Evolutionary conservation across 306 rosid species (phyloP), one percentile per base, ranked within the genome.

Genomic region (Vachellia collinsii): DNA sequence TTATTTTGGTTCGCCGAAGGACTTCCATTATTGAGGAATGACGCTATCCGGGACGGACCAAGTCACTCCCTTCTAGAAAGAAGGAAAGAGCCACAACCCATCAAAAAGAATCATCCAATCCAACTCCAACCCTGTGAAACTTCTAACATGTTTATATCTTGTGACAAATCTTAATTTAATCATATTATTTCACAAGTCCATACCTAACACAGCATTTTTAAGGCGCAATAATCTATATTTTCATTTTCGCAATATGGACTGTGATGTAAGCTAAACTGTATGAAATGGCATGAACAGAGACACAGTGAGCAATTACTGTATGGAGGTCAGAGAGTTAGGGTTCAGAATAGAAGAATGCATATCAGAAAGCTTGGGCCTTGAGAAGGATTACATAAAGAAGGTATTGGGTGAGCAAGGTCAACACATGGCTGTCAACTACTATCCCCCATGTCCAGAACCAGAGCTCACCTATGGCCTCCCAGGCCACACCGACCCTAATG

Each of bases 401-500:
- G 88, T 77, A 0, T 56, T 95, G 76, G 98, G 97, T 0, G 97
- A 89, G 44, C 98, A 91, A 68, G 99, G 99, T 5, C 99, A 95
- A 29, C 99, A 95, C 78, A 93, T 95, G 99, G 99, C 99, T 10
- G 90, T 95, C 20, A 95, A 95, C 81, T 95, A 80, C 42, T 95
- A 93, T 80, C 99, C 99, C 17, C 92, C 94, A 1, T 93, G 99
- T 75, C 99, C 98, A 0, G 85, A 95, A 44, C 99, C 99, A 25
- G 97, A 93, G 66, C 90, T 93, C 3, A 95, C 99, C 10, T 95
- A 87, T 61, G 99, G 98, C 8, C 64, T 95, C 79, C 99, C 99
- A 7, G 98, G 89, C 1, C 99, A 93, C 66, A 93, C 99, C 0
- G 99, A 95, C 79, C 99, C 99, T 37, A 95, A 95, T 83, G 97